Evolutionary conservation across 495 filamentous ascomycete species (phyloP).

Genomic region (Hyaloscypha hepaticicola): DNA sequence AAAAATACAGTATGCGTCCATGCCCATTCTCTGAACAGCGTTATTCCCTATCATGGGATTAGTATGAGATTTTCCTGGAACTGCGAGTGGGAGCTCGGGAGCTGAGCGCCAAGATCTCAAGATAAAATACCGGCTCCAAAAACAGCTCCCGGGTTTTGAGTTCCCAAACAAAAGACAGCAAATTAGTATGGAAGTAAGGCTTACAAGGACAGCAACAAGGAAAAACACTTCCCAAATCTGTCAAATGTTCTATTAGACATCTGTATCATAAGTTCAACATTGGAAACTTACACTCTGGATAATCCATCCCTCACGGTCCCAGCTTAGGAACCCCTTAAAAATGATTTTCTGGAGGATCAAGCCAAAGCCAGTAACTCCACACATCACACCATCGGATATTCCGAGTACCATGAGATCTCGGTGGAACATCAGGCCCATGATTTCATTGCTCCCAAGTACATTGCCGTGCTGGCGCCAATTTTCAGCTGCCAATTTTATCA

Average conservation of each 20-base stretch:
- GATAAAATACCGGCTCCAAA: too few species aligned
- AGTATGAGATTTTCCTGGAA: too few species aligned
- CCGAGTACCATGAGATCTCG: constrained; percentile 64
- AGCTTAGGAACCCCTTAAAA: constrained; percentile 52
- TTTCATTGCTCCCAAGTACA: constrained; percentile 65
- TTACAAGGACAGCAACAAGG: constrained; percentile 54
- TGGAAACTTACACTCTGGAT: constrained; percentile 55
- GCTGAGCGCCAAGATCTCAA: too few species aligned
- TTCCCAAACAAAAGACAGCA: too few species aligned
- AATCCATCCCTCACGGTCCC: constrained; percentile 65
- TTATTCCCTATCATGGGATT: too few species aligned
- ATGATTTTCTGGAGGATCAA: constrained; percentile 59
- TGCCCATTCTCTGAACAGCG: constrained; percentile 66
- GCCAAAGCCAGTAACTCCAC: constrained; percentile 55
- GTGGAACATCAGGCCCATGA: constrained; percentile 64
- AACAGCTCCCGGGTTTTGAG: too few species aligned
- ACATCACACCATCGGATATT: constrained; percentile 66
- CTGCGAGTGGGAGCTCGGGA: too few species aligned
- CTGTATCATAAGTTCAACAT: neutral
- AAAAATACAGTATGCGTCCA: constrained; percentile 75
- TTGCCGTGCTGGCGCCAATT: constrained; percentile 63
- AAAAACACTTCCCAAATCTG: constrained; percentile 64
- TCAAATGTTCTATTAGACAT: neutral
- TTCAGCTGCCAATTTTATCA: constrained; percentile 60
- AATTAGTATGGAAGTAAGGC: too few species aligned